A percentile compares a stretch with the other conserved stretches of the same genome.
phyloP scores from a whole-genome alignment of 2,329 filamentous ascomycete species.

The Fusarium hainanense region DNA sequence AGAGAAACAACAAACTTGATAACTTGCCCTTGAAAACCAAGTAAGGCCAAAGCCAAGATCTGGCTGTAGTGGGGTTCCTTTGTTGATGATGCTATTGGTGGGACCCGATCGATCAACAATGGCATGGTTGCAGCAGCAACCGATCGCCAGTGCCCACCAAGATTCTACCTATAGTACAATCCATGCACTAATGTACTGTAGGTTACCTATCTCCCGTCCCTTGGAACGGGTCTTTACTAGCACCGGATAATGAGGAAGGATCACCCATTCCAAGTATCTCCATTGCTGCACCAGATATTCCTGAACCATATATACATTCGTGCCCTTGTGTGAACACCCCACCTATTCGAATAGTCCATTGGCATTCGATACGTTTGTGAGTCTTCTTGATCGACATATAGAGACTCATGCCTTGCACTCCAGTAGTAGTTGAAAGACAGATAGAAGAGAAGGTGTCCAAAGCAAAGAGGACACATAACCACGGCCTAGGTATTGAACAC shows the following conservation, averaged over 20 bases:
- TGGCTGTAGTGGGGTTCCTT: slow-evolving; percentile 7
- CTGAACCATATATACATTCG: background rate
- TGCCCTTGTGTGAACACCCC: background rate
- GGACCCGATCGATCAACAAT: slow-evolving; percentile 2
- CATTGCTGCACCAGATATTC: background rate
- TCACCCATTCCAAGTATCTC: background rate
- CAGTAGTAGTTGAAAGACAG: background rate
- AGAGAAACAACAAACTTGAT: background rate
- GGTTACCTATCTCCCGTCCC: background rate
- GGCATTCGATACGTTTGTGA: background rate
- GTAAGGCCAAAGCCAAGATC: slow-evolving; percentile 1
- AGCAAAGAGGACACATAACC: background rate
- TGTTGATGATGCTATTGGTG: slow-evolving; percentile 18
- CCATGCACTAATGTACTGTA: background rate
- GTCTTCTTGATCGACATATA: background rate
- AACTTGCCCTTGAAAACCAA: background rate
- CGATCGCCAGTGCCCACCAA: background rate
- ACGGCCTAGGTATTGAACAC: background rate
- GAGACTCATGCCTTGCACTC: background rate
- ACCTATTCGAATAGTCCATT: background rate
- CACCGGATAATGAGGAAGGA: background rate
- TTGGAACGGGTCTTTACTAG: background rate
- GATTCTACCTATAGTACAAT: background rate
- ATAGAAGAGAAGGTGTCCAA: background rate
- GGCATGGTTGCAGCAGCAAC: slow-evolving; percentile 22